A percentile compares a stretch with the other conserved stretches of the same genome.
These are phyloP conservation scores for Niebla homalea DNA, from an alignment of 495 filamentous ascomycete species.

Conservation along the genomic window DNA sequence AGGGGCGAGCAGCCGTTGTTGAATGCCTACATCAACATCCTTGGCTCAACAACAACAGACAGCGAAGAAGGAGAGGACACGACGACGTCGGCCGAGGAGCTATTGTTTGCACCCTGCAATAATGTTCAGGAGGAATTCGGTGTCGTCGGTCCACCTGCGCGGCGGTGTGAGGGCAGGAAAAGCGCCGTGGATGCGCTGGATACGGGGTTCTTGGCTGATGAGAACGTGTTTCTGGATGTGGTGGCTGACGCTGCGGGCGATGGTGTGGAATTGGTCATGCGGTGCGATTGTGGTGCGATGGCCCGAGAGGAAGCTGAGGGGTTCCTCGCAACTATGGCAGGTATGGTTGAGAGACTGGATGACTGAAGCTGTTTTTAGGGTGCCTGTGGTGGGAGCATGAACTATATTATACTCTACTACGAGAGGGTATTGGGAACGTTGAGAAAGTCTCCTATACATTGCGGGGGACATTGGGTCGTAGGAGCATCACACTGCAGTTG, in stretches of 20 bases:
- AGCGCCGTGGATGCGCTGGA: slow-evolving; percentile 19
- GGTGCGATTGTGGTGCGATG: slow-evolving; percentile 19
- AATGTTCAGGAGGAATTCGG: too few species aligned
- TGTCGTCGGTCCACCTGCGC: neutral
- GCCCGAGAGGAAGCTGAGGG: slow-evolving; percentile 12
- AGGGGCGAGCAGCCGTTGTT: slow-evolving; percentile 14
- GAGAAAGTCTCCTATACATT: too few species aligned
- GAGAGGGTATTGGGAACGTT: too few species aligned
- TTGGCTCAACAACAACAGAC: slow-evolving; percentile 13
- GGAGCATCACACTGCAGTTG: too few species aligned
- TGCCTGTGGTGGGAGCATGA: neutral
- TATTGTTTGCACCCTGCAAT: neutral
- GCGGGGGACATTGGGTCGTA: too few species aligned
- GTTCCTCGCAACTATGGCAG: slow-evolving; percentile 15
- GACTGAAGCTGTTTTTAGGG: neutral
- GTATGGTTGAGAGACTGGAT: slow-evolving; percentile 11
- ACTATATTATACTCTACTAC: too few species aligned
- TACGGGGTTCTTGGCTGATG: slow-evolving; percentile 16
- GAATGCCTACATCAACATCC: slow-evolving; percentile 27
- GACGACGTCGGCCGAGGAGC: neutral
- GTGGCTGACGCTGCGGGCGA: slow-evolving; percentile 16
- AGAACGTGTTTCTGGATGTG: slow-evolving; percentile 24
- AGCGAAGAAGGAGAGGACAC: slow-evolving; percentile 7
- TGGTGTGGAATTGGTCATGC: slow-evolving; percentile 20
- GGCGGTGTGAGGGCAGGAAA: neutral